Evolutionary conservation across 192 early-diverging fungal species (phyloP), one percentile per base, ranked within the genome.

Genomic region (Podila verticillata): DNA sequence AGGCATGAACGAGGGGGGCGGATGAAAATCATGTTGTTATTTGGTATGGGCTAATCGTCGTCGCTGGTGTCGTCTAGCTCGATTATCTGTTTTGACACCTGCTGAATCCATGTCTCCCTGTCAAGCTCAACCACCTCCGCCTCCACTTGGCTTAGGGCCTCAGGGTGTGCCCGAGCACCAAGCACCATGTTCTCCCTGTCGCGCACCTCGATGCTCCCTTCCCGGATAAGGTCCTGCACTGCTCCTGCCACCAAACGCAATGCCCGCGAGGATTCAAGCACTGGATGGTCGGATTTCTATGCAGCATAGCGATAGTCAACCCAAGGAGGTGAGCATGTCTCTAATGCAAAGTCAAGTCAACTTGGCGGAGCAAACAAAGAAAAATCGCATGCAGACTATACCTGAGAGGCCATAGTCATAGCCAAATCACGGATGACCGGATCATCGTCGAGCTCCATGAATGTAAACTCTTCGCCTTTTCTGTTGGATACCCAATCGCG

Each of bases 361-460:
- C 12, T 7, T 44, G 39, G 39, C 39, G 39, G 39, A 44, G 7
- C 12, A 44, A 44, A 44, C 39, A 15, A 15, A 15, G 39, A 44
- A 44, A 15, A 10, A 44, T 44, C 12, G 2, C 39, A 17, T 15
- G 15, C 13, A 17, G 15, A 44, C 39, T 44, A 0, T 54, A 54
- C 51, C 51, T 24, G 51, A 24, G 51, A n/a, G 13, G 51, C 51
- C 51, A 54, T 24, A 6, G 51, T 17, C 51, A 54, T 54, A 26
- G 51, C 51, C 20, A 54, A 24, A 26, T 26, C 51, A 26, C n/a
- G n/a, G 24, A 54, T 54, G 51, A 4, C 24, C 22, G 51, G 51
- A 26, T 74, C 66, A 28, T 74, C 51, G 19, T 51, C 35, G 0
- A 74, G 36, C 2, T 74, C 73, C 24, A 74, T 15, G 24, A 62